A percentile compares a stretch with the other conserved stretches of the same genome.
Conservation (phyloP, 768 basidiomycete genomes). For the Epithele typhae region DNA sequence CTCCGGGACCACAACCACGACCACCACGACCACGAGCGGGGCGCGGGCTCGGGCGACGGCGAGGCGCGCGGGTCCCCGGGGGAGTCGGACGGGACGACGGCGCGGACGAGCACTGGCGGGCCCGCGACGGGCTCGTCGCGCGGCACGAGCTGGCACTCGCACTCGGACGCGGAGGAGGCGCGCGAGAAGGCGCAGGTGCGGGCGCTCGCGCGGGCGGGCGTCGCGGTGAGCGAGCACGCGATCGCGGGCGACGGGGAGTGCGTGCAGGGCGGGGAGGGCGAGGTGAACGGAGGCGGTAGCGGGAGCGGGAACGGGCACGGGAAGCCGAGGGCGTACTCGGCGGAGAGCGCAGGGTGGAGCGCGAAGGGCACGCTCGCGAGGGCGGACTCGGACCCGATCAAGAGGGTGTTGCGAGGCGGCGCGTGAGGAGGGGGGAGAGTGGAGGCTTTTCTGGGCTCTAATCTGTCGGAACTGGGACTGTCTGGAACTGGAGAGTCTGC, state of each 20-base stretch:
- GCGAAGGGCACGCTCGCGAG: constrained; percentile 7
- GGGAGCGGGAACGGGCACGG: background rate
- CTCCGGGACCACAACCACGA: constrained; percentile 14
- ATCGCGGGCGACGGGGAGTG: background rate
- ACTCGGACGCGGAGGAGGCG: background rate
- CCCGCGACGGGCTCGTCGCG: constrained; percentile 18
- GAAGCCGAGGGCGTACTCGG: constrained; percentile 17
- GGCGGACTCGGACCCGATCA: constrained; percentile 18
- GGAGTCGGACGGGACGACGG: constrained; percentile 11
- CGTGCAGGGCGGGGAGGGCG: background rate
- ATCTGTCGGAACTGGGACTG: too few relatives aligned
- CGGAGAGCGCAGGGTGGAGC: constrained; percentile 7
- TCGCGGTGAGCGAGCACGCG: constrained; percentile 1
- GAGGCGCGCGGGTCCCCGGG: constrained; percentile 8
- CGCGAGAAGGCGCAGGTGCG: background rate
- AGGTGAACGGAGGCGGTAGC: background rate
- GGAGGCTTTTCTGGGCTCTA: too few relatives aligned
- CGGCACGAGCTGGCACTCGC: constrained; percentile 24
- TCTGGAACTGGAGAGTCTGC: too few relatives aligned
- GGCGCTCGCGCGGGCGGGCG: background rate
- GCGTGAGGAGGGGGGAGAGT: too few relatives aligned
- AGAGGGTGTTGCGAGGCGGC: too few relatives aligned
- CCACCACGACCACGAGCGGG: constrained; percentile 1
- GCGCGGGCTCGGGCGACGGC: background rate
- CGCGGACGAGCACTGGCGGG: constrained; percentile 4